Conservation (phyloP, 73 alveolate genomes). For the Tetrahymena borealis region DNA sequence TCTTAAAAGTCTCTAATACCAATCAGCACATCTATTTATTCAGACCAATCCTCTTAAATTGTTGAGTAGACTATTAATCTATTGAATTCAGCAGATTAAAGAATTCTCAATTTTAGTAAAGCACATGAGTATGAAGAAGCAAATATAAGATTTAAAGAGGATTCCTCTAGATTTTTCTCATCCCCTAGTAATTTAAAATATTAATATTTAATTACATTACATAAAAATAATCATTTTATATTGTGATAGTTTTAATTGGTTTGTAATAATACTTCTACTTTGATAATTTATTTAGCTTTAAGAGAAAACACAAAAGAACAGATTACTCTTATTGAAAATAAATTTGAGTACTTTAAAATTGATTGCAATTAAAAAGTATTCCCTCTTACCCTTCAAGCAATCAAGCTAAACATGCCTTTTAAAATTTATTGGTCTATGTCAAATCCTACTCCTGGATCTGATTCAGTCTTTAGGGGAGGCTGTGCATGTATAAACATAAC, state of each 20-base stretch:
- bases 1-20: background rate
- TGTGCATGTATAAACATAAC: background rate
- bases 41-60: background rate
- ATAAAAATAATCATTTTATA: background rate
- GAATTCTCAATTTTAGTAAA: background rate
- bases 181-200: background rate
- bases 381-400: background rate
- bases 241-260: background rate
- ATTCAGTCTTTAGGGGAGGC: background rate
- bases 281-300: background rate
- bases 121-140: background rate
- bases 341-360: background rate
- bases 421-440: background rate
- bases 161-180: background rate
- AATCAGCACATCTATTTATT: background rate
- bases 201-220: background rate
- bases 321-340: background rate
- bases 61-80: background rate
- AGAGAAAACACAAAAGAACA: background rate
- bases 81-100: background rate
- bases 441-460: background rate
- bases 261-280: background rate
- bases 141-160: background rate
- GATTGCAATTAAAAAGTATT: background rate
- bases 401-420: background rate